These are phyloP conservation scores for Oryza meyeriana DNA, from an alignment of 176 grass and related monocot species.

Conservation along the genomic window DNA sequence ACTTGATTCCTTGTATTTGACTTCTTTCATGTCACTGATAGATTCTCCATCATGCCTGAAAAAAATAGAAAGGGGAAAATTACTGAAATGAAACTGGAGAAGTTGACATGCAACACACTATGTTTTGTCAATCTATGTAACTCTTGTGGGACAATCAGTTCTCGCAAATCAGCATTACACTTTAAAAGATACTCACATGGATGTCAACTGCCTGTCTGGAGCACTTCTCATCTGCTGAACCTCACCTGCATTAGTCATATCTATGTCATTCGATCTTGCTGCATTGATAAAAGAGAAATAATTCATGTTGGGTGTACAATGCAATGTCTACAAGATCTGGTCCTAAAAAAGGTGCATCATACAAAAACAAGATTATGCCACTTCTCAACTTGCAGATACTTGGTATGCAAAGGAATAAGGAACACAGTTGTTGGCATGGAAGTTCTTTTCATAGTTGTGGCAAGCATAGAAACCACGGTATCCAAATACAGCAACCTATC, in stretches of 20 bases:
- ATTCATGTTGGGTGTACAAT: conserved; percentile 12
- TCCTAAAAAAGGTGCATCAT: not conserved
- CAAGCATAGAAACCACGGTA: conserved; percentile 1
- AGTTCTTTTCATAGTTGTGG: conserved; percentile 21
- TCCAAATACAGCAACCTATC: conserved; percentile 26
- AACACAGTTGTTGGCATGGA: not conserved
- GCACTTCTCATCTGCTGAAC: conserved; percentile 32
- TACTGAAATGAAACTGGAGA: conserved; percentile 6
- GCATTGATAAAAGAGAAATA: conserved; percentile 17
- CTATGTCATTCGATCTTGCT: conserved; percentile 5
- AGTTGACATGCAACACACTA: conserved; percentile 1
- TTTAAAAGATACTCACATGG: conserved; percentile 41
- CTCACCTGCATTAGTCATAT: conserved; percentile 30
- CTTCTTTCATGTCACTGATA: conserved; percentile 8
- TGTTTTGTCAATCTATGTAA: conserved; percentile 7
- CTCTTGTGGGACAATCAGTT: not conserved
- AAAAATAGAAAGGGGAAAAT: conserved; percentile 17
- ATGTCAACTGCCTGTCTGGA: conserved; percentile 14
- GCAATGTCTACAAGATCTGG: conserved; percentile 4
- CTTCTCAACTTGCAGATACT: not conserved
- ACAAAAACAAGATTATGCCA: conserved; percentile 9
- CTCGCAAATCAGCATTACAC: not conserved
- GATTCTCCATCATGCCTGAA: conserved; percentile 38
- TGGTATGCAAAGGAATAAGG: not conserved
- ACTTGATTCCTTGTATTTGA: conserved; percentile 12